These are phyloP conservation scores for Lachnellula subtilissima DNA, from an alignment of 2,329 filamentous ascomycete genomes.

Conservation along the genomic window DNA sequence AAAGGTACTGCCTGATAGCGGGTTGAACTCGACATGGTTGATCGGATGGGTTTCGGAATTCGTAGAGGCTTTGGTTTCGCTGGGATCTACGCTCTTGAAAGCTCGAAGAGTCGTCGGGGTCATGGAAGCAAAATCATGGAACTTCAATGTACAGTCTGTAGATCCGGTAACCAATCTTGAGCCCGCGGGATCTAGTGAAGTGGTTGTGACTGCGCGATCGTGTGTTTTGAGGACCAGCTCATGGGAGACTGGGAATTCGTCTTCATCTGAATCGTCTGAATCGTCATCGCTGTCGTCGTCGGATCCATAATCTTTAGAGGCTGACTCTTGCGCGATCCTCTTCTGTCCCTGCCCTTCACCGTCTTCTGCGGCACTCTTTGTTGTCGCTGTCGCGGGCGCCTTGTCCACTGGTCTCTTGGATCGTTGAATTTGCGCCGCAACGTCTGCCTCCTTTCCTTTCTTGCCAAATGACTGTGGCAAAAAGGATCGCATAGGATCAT, in stretches of 20 bases:
- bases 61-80: conserved; percentile 64
- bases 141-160: conserved; percentile 82
- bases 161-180: conserved; percentile 85
- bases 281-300: conserved; percentile 44
- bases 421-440: conserved; percentile 75
- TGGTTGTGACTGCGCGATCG: conserved; percentile 76
- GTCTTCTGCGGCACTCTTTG: conserved; percentile 20
- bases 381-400: conserved; percentile 14
- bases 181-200: conserved; percentile 80
- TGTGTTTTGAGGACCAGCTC: conserved; percentile 92
- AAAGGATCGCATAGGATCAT: conserved; percentile 71
- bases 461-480: conserved; percentile 84
- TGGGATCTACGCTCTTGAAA: conserved; percentile 89
- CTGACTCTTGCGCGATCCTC: conserved; percentile 27
- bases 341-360: conserved; percentile 26
- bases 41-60: conserved; percentile 81
- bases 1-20: conserved; percentile 71
- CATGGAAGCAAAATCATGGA: conserved; percentile 95
- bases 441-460: conserved; percentile 66
- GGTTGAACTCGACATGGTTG: conserved; percentile 82
- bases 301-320: conserved; percentile 35
- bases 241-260: conserved; percentile 87
- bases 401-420: conserved; percentile 56
- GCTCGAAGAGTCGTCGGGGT: conserved; percentile 90
- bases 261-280: conserved; percentile 61